Percentiles rank a stretch among this genome's conserved stretches.
phyloP scores from a whole-genome alignment of 179 eudicot genomes.

The Spergularia azorica region DNA sequence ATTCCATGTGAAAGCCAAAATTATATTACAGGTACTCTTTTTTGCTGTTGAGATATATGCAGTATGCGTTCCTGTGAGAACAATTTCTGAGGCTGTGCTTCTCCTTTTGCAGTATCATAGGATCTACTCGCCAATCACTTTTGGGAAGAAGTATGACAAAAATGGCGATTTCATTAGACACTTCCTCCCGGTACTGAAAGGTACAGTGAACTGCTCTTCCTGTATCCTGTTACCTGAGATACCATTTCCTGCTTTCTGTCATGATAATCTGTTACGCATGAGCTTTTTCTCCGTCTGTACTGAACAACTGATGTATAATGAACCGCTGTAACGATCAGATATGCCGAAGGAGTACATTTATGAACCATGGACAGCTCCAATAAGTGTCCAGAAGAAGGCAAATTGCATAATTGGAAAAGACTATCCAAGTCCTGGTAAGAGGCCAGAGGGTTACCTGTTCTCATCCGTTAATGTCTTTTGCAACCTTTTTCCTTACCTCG shows the following conservation, averaged over 20 bases:
- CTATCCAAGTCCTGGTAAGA: conserved; percentile 81
- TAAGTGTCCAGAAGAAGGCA: conserved; percentile 73
- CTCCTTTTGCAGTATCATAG: conserved; percentile 62
- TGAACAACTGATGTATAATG: conserved; percentile 13
- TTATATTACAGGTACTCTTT: no score
- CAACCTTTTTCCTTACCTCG: no score
- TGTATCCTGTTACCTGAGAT: no score
- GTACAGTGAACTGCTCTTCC: conserved; percentile 29
- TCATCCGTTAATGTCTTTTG: not conserved
- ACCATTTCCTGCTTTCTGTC: not conserved
- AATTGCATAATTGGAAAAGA: conserved; percentile 87
- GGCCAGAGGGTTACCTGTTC: conserved; percentile 31
- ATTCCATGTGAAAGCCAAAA: no score
- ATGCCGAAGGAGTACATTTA: conserved; percentile 94
- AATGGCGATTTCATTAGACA: conserved; percentile 78
- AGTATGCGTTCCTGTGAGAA: not conserved
- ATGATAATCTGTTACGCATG: not conserved
- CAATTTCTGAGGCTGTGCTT: not conserved
- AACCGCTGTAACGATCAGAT: conserved; percentile 41
- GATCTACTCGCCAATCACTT: conserved; percentile 87
- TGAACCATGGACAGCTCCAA: conserved; percentile 97
- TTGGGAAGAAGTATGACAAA: conserved; percentile 90
- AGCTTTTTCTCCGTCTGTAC: not conserved
- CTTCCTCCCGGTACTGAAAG: conserved; percentile 86
- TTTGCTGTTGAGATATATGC: not conserved